Base-by-base conservation (phyloP, 495 filamentous ascomycete species). In the Aspergillus conjunctus region DNA sequence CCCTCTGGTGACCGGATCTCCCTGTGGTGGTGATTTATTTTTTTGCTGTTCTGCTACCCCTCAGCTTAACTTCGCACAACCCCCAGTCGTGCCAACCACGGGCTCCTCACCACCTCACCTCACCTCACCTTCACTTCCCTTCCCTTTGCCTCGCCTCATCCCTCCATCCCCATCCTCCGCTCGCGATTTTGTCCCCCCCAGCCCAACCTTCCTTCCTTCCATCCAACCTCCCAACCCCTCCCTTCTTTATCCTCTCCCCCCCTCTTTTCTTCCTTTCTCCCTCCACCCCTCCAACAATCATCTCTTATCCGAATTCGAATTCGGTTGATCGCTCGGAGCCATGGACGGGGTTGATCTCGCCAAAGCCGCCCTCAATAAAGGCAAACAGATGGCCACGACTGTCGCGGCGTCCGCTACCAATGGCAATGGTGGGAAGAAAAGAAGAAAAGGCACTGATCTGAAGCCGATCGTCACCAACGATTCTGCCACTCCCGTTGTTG, bases 391-490 rank as follows among this genome's bases (percentile, higher is more conserved):
- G 72, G 85, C 86, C 11, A 54, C 51, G 43, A 79, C 67, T 67
- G 81, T 82, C 58, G 77, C 83, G 63, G 76, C 84, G 57, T 79
- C 83, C 62, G 76, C 81, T 71, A 80, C 84, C 67, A 87, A 87
- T 79, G 85, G 83, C 75, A 90, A 86, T 67, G 79, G 73, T 57
- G 75, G 76, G 60, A 93, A 93, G 82, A 93, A 92, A 81, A 86
- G 90, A 79, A 91, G 89, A 83, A 92, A 92, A 79, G 89, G 84
- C 51, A 84, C 90, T 61, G 90, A 91, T 58, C 71, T 93, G 68
- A 95, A 93, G 77, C 91, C 91, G 63, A 95, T 95, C 79, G 90
- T 93, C 77, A 95, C 91, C 20, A 92, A 85, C 49, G 91, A 95
- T 63, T 79, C 79, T 58, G 77, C 77, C 55, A 69, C 76, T 51